A percentile compares a stretch with the other conserved stretches of the same genome.
Evolutionary conservation across 2,329 filamentous ascomycete species (phyloP).

Genomic region (Colletotrichum sp.): DNA sequence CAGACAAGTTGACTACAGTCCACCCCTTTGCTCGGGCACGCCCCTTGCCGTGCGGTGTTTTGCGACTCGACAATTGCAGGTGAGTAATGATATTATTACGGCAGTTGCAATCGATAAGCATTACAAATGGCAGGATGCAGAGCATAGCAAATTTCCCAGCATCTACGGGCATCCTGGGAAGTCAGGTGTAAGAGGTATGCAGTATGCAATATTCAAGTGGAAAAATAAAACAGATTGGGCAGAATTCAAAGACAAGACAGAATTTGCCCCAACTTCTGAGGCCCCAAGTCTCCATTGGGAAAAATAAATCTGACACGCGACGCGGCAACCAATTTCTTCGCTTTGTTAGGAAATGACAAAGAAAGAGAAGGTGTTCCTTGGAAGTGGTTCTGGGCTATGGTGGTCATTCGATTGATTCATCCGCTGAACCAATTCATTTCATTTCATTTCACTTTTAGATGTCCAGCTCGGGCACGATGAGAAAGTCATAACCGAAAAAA

Average conservation of each 20-base stretch:
- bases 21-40: background rate
- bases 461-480: background rate
- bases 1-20: background rate
- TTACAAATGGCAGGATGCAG: background rate
- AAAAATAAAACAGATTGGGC: background rate
- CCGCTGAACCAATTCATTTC: background rate
- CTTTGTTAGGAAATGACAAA: background rate
- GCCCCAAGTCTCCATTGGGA: background rate
- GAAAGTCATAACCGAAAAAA: background rate
- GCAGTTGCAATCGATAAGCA: background rate
- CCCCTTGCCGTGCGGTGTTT: background rate
- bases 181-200: background rate
- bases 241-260: background rate
- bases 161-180: constrained; percentile 9
- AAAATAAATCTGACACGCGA: constrained; percentile 16
- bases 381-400: background rate
- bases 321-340: background rate
- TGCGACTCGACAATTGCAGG: background rate
- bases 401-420: background rate
- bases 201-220: background rate
- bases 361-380: background rate
- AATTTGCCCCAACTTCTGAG: background rate
- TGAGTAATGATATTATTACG: background rate
- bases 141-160: constrained; percentile 10
- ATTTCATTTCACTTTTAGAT: background rate